Percentiles rank a stretch among this genome's conserved stretches.
phyloP scores from a whole-genome alignment of 106 monocot species.

The Dendrobium nobile region DNA sequence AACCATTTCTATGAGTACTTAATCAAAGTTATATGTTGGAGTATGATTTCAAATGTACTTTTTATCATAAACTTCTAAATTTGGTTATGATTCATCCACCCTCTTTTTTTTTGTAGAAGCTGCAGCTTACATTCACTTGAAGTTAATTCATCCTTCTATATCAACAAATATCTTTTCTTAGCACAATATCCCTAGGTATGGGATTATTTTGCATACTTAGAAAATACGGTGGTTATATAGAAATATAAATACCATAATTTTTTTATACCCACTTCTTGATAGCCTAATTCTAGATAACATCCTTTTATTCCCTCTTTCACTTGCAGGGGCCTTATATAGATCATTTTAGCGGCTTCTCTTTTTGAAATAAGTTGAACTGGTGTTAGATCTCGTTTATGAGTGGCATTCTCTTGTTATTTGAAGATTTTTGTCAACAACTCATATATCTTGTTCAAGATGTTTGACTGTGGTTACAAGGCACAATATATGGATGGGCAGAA shows the following conservation, averaged over 20 bases:
- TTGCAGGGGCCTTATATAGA: conserved; percentile 1
- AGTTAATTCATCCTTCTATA: neutral
- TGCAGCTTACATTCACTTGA: neutral
- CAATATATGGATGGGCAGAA: conserved; percentile 49
- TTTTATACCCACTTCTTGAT: neutral
- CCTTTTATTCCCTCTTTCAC: neutral
- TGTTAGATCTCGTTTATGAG: neutral
- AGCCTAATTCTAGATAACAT: neutral
- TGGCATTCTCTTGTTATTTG: neutral
- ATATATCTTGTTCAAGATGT: conserved; percentile 28
- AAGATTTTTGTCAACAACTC: conserved; percentile 6
- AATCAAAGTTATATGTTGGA: too few species aligned
- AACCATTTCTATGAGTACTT: too few species aligned
- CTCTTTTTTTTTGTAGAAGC: neutral
- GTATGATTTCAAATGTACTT: too few species aligned
- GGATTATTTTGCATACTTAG: neutral
- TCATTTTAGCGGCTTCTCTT: neutral
- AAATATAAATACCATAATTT: neutral
- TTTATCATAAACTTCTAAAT: too few species aligned
- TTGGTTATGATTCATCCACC: neutral
- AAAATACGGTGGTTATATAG: neutral
- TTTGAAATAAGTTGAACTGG: neutral
- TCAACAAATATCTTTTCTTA: neutral
- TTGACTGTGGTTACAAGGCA: conserved; percentile 45
- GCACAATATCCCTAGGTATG: neutral